These are phyloP conservation scores for Mycena haematopus DNA, from an alignment of 768 basidiomycete species.

Conservation along the genomic window DNA sequence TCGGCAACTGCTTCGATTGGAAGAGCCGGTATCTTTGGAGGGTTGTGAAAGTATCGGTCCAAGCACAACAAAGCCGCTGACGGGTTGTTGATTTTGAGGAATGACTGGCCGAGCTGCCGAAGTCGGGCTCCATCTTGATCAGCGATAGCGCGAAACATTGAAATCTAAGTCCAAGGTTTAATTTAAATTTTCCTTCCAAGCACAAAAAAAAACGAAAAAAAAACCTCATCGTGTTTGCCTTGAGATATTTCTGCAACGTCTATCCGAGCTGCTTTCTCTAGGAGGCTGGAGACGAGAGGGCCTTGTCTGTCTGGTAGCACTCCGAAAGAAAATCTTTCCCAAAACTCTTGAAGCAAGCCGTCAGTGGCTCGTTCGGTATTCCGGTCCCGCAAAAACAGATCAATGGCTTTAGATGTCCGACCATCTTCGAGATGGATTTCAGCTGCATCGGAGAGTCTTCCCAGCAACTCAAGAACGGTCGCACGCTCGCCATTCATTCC, in stretches of 20 bases:
- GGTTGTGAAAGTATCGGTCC: slow-evolving; percentile 45
- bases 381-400: slow-evolving; percentile 46
- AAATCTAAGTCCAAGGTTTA: slow-evolving; percentile 1
- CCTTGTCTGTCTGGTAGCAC: slow-evolving; percentile 27
- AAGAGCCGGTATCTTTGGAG: slow-evolving; percentile 35
- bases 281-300: slow-evolving; percentile 27
- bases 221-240: slow-evolving; percentile 25
- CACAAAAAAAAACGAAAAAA: neutral
- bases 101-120: slow-evolving; percentile 33
- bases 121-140: slow-evolving; percentile 36
- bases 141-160: slow-evolving; percentile 44
- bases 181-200: neutral
- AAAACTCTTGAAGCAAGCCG: slow-evolving; percentile 51
- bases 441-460: slow-evolving; percentile 55
- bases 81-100: slow-evolving; percentile 36
- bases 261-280: slow-evolving; percentile 33
- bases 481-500: slow-evolving; percentile 58
- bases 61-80: slow-evolving; percentile 50
- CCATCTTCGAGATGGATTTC: slow-evolving; percentile 56
- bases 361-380: slow-evolving; percentile 41
- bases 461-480: slow-evolving; percentile 48
- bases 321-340: slow-evolving; percentile 53
- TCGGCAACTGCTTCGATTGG: slow-evolving; percentile 34
- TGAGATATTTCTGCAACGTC: slow-evolving; percentile 21
- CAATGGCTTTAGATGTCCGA: slow-evolving; percentile 53